Evolutionary conservation across 176 grass and related monocot species (phyloP), one percentile per base, ranked within the genome.

Genomic region (Oryza brachyantha): DNA sequence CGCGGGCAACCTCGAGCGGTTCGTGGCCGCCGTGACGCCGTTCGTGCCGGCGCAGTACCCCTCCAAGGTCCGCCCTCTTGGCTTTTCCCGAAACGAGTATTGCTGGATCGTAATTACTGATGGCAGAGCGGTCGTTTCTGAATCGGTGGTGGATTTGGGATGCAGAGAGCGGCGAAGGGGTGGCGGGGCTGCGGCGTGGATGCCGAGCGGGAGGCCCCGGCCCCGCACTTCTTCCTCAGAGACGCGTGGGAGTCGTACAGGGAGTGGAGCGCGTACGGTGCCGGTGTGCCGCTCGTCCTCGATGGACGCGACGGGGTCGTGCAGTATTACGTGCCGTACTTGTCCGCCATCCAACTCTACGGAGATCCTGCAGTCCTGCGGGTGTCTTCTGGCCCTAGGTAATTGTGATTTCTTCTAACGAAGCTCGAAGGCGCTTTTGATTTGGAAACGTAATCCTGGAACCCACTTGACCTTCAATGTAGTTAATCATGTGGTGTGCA

Each of bases 191-290:
- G 41, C 43, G 55, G 62, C 35, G 26, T 55, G 5, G 72, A 42
- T 42, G 50, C 40, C 7, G 38, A 48, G 37, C 78, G 43, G 24
- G 73, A 66, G n/a, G 73, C 24, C 24, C 78, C 73, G n/a, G 73
- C 24, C 24, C 78, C 73, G 21, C 62, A 78, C 66, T 89, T 85
- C 75, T 41, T 43, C 5, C 78, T 89, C 29, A 26, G 78, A 5
- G 83, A 89, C 36, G 29, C 82, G 13, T 89, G 87, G 87, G 83
- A 85, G 36, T 74, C 83, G 16, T 89, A 81, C 41, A 84, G 65
- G 83, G 87, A 89, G 58, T 89, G 78, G 78, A 89, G 87, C 39
- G 87, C 78, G 1, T 89, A 82, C 77, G 87, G 87, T 61, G 83
- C 67, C 6, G 83, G 87, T 29, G 64, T 85, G 48, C 78, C 83